Evolutionary conservation across 805 yeast species (phyloP).

Genomic region (Sugiyamaella marilandica): DNA sequence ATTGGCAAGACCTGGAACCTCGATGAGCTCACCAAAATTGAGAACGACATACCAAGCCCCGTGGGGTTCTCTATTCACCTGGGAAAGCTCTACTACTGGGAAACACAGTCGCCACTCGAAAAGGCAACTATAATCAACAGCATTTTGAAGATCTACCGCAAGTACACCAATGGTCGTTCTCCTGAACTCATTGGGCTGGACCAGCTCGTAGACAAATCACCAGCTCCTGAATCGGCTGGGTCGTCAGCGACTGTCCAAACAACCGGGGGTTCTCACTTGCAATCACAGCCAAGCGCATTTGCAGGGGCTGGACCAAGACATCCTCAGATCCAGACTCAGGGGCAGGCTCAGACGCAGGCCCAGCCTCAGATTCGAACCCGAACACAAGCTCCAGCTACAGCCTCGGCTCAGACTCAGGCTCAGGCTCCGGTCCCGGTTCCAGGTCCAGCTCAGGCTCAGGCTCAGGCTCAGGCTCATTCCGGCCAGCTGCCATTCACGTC

Average conservation of each 20-base stretch:
- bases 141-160: constrained; percentile 48
- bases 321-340: constrained; percentile 8
- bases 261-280: neutral
- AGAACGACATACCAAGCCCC: constrained; percentile 41
- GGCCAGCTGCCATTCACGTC: neutral
- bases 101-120: constrained; percentile 52
- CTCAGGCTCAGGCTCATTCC: neutral
- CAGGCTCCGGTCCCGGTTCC: neutral
- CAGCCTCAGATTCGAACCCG: constrained; percentile 4
- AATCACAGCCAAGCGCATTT: neutral
- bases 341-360: neutral
- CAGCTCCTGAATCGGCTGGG: neutral
- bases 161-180: constrained; percentile 50
- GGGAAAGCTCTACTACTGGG: constrained; percentile 85
- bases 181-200: constrained; percentile 56
- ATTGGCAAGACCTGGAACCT: constrained; percentile 92
- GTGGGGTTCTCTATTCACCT: constrained; percentile 47
- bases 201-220: constrained; percentile 22
- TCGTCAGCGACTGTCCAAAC: neutral
- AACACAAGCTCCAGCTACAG: constrained; percentile 3
- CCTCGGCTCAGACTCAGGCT: neutral
- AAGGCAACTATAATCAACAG: constrained; percentile 54
- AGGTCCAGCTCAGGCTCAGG: neutral
- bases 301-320: neutral
- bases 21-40: constrained; percentile 58